Base-by-base conservation (phyloP, 1,284 basidiomycete species). In the Stygiomarasmius scandens region DNA sequence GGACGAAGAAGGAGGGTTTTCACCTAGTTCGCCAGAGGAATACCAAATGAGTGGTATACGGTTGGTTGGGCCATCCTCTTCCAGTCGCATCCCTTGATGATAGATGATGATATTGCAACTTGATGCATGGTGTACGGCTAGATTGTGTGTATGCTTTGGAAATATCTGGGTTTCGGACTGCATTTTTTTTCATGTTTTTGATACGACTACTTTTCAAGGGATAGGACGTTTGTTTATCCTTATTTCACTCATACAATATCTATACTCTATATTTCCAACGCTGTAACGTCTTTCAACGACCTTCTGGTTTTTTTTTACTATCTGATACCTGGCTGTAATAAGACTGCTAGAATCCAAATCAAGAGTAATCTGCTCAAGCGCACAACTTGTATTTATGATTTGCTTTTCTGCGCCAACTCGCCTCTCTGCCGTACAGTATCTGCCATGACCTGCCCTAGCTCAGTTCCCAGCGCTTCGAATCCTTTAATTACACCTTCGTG, bases 1-100 rank as follows among this genome's bases (percentile, higher is more conserved):
- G 38, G 38, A 41, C 16, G 48, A 49, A 16, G 38, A 12, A n/a
- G 38, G 38, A 34, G 32, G 32, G 16, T 16, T 16, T 41, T 41
- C 38, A 41, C 38, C 38, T 27, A 24, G 54, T 9, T 20, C 27
- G 23, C 51, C 55, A 22, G 57, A 56, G 16, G 61, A 64, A 41
- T 50, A 61, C 29, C 54, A 56, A 23, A 47, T 49, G 43, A 66
- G 65, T 11, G 68, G 68, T 10, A 68, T 69, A 56, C 57, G 68
- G 49, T 55, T 69, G 34, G 68, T 69, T 22, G 45, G 43, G 2
- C 38, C 38, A 20, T n/a, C 47, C 20, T 32, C 48, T 19, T 5
- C 24, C 27, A 32, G 25, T 24, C 48, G 25, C 16, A 49, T 19
- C 16, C 32, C 19, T 32, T 49, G 25, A 49, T n/a, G 38, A 16